A percentile compares a stretch with the other conserved stretches of the same genome.
Conservation (phyloP, 2,329 filamentous ascomycete genomes). For the Stromatinia cepivora region DNA sequence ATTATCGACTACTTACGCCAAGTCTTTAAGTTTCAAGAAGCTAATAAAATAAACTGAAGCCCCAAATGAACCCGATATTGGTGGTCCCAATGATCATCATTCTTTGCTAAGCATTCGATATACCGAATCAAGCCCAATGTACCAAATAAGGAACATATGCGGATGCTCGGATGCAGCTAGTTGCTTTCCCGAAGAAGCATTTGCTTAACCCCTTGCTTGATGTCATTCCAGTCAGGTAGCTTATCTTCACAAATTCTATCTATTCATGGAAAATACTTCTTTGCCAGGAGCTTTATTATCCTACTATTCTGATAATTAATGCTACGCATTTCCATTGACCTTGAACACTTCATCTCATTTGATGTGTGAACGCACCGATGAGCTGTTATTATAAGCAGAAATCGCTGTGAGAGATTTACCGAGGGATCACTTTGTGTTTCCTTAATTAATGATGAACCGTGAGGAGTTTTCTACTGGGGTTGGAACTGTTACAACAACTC, state of each 20-base stretch:
- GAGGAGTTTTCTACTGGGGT: neutral
- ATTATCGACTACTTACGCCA: neutral
- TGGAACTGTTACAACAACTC: neutral
- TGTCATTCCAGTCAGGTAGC: neutral
- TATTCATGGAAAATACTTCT: neutral
- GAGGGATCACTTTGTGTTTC: neutral
- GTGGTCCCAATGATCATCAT: neutral
- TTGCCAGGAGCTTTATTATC: neutral
- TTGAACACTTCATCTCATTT: neutral
- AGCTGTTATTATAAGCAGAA: neutral
- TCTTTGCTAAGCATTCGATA: neutral
- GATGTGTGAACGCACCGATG: neutral
- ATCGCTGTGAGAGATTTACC: neutral
- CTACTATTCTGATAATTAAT: neutral
- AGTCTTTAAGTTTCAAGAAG: neutral
- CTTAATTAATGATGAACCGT: conserved; percentile 6
- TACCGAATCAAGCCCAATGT: neutral
- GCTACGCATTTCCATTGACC: neutral
- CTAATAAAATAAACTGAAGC: neutral
- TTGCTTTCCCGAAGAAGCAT: neutral
- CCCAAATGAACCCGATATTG: neutral
- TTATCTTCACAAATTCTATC: neutral
- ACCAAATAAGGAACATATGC: neutral
- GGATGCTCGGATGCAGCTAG: neutral
- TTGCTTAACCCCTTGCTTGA: conserved; percentile 1